These are phyloP conservation scores for Populus hybrid DNA, from an alignment of 441 rosid species.

Conservation along the genomic window DNA sequence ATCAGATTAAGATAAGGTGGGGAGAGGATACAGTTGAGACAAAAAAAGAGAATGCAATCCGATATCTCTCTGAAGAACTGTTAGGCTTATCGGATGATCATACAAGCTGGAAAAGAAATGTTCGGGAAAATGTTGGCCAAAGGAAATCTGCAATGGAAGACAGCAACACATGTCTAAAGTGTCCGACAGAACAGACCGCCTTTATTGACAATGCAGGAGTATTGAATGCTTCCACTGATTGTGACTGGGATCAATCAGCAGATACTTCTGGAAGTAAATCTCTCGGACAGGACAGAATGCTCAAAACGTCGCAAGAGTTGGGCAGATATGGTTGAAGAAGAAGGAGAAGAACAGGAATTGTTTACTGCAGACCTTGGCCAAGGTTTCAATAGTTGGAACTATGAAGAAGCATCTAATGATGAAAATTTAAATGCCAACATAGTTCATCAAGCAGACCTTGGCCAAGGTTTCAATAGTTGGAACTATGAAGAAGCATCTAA, in stretches of 20 bases:
- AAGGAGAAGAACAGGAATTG: conserved; percentile 3
- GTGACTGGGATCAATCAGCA: background rate
- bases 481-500: too few species aligned
- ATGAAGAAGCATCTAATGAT: conserved; percentile 26
- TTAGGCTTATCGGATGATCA: conserved; percentile 11
- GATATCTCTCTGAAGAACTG: conserved; percentile 17
- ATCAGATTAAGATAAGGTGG: conserved; percentile 23
- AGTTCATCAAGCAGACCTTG: too few species aligned
- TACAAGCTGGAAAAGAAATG: conserved; percentile 5
- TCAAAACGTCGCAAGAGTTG: conserved; percentile 45
- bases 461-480: too few species aligned
- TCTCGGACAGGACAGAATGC: background rate
- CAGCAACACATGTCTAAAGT: background rate
- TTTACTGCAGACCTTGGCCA: conserved; percentile 8
- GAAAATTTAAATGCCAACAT: conserved; percentile 51
- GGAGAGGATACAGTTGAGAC: conserved; percentile 10
- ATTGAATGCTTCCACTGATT: background rate
- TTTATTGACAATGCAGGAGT: background rate
- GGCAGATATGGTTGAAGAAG: conserved; percentile 82
- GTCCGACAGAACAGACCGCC: background rate
- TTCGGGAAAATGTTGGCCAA: conserved; percentile 5
- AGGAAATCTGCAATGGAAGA: background rate
- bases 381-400: conserved; percentile 1
- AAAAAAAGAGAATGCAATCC: conserved; percentile 7
- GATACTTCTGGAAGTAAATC: background rate